Base-by-base conservation (phyloP, 768 basidiomycete species). In the Plicaturopsis crispa region DNA sequence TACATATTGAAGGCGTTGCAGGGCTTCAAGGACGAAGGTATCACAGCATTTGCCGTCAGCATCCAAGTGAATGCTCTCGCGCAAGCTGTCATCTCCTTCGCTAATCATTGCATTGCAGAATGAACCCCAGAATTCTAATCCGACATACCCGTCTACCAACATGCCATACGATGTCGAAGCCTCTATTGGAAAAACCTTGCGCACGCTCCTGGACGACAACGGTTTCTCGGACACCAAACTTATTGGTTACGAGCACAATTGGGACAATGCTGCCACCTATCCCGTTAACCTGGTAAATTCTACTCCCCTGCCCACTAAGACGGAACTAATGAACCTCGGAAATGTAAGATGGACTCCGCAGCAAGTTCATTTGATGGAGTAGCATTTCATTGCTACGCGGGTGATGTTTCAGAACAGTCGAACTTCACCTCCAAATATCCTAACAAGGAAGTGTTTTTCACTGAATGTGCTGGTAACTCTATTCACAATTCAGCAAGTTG, bases 161-260 rank as follows among this genome's bases (percentile, higher is more conserved):
- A 69, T 87, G 59, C 65, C 70, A 1, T 63, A 73, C 2, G 57
- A 63, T 3, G 56, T 71, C 3, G 78, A 83, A 51, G 84, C 73
- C 0, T 59, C 73, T 33, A 70, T 87, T 19, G 83, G 71, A 8
- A 64, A 58, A 0, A 52, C 66, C 0, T 62, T 88, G 21, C 67
- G 82, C 11, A 64, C 60, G 3, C 55, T 84, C 12, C 67, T 88
- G 54, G 62, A 86, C 48, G 69, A 67, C 32, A 78, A 81, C 41
- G 78, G 78, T 0, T 69, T 84, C 32, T 65, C 66, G 1, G 48
- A 50, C 13, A 73, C 78, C 28, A 80, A 76, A 55, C 64, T 87
- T 26, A 66, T 85, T 23, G 84, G 82, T 17, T 73, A 66, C 43
- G 75, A 84, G 48, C 84, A 87, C 47, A 87, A 88, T 49, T 88